Conservation (phyloP, 441 rosid genomes). For the Gossypium armourianum region DNA sequence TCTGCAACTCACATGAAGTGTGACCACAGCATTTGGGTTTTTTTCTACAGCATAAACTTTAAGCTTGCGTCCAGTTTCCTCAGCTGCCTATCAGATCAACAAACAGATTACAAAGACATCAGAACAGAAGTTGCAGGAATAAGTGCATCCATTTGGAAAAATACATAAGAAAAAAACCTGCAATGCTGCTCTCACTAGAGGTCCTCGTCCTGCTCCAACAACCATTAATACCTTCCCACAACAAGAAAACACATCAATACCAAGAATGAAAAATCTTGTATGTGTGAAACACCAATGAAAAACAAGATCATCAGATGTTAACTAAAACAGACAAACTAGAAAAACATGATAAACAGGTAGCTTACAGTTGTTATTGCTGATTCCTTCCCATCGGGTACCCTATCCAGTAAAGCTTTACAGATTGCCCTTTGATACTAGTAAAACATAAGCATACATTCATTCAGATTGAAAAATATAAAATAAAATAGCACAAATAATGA, state of each 20-base stretch:
- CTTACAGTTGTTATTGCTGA: slow-evolving; percentile 55
- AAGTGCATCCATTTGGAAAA: slow-evolving; percentile 4
- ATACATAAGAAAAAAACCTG: slow-evolving; percentile 46
- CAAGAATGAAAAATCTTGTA: slow-evolving; percentile 3
- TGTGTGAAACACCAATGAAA: not conserved
- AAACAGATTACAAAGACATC: slow-evolving; percentile 19
- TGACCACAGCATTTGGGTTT: slow-evolving; percentile 96
- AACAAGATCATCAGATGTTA: slow-evolving; percentile 2
- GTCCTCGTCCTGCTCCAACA: slow-evolving; percentile 98
- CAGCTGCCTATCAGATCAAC: slow-evolving; percentile 64
- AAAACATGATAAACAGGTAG: slow-evolving; percentile 11
- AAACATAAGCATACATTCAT: slow-evolving; percentile 20
- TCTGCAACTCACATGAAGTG: slow-evolving; percentile 71
- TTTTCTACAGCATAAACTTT: slow-evolving; percentile 92
- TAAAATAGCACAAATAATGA: not conserved
- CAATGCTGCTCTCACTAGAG: slow-evolving; percentile 94
- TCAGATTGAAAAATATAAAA: slow-evolving; percentile 14
- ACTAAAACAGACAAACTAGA: slow-evolving; percentile 5
- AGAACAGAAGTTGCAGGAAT: slow-evolving; percentile 7
- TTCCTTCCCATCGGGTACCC: slow-evolving; percentile 61
- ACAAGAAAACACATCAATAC: slow-evolving; percentile 10
- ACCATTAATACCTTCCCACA: slow-evolving; percentile 80
- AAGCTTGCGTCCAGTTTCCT: slow-evolving; percentile 77
- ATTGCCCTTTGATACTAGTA: slow-evolving; percentile 85
- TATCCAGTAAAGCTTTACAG: slow-evolving; percentile 69